Base-by-base conservation (phyloP, 2,329 filamentous ascomycete species). In the Acephala macrosclerotiorum region DNA sequence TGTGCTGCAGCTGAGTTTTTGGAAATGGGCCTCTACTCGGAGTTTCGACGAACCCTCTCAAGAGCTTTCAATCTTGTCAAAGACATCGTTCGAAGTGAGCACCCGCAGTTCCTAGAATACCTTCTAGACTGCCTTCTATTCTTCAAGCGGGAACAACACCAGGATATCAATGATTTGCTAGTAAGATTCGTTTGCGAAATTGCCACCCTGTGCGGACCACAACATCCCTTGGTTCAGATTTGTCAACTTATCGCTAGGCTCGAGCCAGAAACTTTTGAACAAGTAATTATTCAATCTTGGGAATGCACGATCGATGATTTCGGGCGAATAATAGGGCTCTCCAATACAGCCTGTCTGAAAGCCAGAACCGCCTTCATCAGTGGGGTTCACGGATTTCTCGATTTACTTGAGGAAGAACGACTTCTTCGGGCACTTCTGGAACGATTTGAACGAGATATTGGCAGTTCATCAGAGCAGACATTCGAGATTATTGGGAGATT, bases 111-210 rank as follows among this genome's bases (percentile, higher is more conserved):
- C 26, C 49, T 70, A 64, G 59, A 59, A n/a, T 61, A 49, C 51
- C 58, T 70, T 62, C 57, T 70, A 36, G 66, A 68, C 55, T 58
- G 66, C 16, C 62, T 70, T 51, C 64, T 69, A 49, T 49, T 61
- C 60, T 59, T 69, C 20, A 64, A 55, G 63, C 60, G 64, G 59
- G 58, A 42, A 35, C 56, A 56, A 45, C 56, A 55, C 47, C 56
- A 53, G 57, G 56, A 66, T 33, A 60, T 68, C 40, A 35, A 42
- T 56, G 60, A 58, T 53, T 35, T 66, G 42, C 56, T 70, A 33
- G 61, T 61, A 38, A 45, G 56, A 40, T 63, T 60, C 45, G 58
- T 68, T 56, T 64, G 60, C 63, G 57, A n/a, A 38, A 64, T 65
- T 49, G 60, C 63, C 33, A 65, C 61, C 36, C 40, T 63, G 56